Conservation (phyloP, 352 stramenopile genomes). For the Globisporangium nodosum region DNA sequence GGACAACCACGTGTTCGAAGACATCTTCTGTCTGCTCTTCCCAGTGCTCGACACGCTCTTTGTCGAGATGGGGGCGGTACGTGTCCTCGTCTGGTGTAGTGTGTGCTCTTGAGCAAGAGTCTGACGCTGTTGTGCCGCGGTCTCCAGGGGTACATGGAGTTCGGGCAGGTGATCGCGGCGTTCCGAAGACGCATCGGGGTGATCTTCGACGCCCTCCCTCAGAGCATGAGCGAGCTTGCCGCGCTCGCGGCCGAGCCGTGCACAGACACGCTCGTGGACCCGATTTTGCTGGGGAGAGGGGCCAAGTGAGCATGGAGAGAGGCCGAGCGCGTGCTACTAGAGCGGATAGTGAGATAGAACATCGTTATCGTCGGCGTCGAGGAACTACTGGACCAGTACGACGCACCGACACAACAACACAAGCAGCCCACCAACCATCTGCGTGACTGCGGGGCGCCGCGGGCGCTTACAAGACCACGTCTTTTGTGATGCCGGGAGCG, state of each 20-base stretch:
- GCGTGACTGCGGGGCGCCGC: no score
- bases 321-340: neutral
- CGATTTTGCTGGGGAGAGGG: conserved; percentile 5
- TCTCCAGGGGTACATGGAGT: conserved; percentile 84
- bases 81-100: conserved; percentile 4
- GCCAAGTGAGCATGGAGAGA: conserved; percentile 4
- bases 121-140: neutral
- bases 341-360: conserved; percentile 1
- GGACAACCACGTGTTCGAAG: conserved; percentile 82
- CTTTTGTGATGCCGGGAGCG: neutral
- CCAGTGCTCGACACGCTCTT: conserved; percentile 79
- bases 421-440: no score
- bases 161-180: conserved; percentile 69
- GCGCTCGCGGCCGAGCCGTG: conserved; percentile 63
- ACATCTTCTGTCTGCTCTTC: conserved; percentile 80
- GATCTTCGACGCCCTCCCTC: conserved; percentile 70
- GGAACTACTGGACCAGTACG: neutral
- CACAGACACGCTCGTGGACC: conserved; percentile 41
- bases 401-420: neutral
- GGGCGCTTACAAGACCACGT: conserved; percentile 2
- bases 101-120: neutral
- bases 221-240: conserved; percentile 53
- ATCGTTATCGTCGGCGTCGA: neutral
- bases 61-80: conserved; percentile 82
- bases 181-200: conserved; percentile 60